Base-by-base conservation (phyloP, 176 grass and related monocot species). In the Tillandsia fasciculata region DNA sequence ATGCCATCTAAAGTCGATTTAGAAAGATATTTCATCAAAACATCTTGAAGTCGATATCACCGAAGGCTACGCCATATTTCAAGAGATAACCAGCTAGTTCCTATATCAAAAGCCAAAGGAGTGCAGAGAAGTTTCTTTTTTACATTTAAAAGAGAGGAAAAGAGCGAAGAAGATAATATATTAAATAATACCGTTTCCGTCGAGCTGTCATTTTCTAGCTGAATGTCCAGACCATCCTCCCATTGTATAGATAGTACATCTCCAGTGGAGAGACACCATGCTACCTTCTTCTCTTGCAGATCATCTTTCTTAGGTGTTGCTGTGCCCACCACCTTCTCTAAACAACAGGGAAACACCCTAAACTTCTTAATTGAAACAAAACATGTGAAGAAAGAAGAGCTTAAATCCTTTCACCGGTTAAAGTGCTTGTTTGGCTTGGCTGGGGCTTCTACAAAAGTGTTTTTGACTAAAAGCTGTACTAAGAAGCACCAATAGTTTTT, bases 291-390 rank as follows among this genome's bases (percentile, higher is more conserved):
- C 59, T 80, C 81, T 15, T 81, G 64, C 20, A 64, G 82, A 72
- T 83, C 73, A 73, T 76, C 56, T 77, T 78, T 92, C 51, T 50
- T 80, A 8, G 72, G 83, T 14, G 77, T 85, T 76, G 89, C 84
- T 66, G 89, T 97, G 15, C 93, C 89, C 27, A 90, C 70, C 56
- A 96, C 47, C 70, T 92, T 96, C 27, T 87, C 93, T 97, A 77
- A 13, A 89, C 23, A 74, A 87, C 69, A 68, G 22, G 64, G 66
- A 24, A 64, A 87, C 57, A 84, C 64, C 23, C 57, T 10, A 86
- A 64, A 63, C 66, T 26, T 48, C 51, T 58, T 59, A 50, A 57
- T 68, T 13, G 10, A 49, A 42, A 26, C 11, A 64, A 27, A 17
- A 54, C 15, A 48, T n/a, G 64, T 17, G 15, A 48, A 57, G 9